Percentiles rank a stretch among this genome's conserved stretches.
phyloP scores from a whole-genome alignment of 2,329 filamentous ascomycete species.

The Ascochyta fabae region DNA sequence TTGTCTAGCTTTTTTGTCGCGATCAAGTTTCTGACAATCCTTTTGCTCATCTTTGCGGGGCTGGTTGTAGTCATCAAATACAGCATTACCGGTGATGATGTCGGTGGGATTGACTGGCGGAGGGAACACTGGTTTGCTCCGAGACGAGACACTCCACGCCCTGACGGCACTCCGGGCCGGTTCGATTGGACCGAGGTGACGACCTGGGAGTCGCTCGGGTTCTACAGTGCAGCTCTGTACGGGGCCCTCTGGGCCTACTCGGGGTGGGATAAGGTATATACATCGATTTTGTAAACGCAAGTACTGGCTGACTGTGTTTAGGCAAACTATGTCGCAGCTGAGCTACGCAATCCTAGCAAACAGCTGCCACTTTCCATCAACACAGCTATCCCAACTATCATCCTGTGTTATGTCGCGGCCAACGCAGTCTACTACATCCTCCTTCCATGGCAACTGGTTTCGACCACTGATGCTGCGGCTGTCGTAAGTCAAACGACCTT shows the following conservation, averaged over 20 bases:
- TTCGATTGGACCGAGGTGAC: slow-evolving; percentile 51
- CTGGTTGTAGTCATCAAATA: slow-evolving; percentile 43
- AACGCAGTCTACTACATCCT: slow-evolving; percentile 70
- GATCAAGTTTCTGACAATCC: slow-evolving; percentile 46
- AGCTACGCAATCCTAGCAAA: slow-evolving; percentile 42
- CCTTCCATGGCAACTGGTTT: slow-evolving; percentile 65
- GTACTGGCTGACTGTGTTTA: slow-evolving; percentile 10
- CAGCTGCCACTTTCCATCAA: slow-evolving; percentile 67
- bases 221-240: slow-evolving; percentile 64
- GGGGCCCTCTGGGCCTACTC: slow-evolving; percentile 46
- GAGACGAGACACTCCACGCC: slow-evolving; percentile 31
- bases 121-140: slow-evolving; percentile 42
- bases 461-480: slow-evolving; percentile 67
- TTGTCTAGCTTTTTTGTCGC: slow-evolving; percentile 49
- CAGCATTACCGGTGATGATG: slow-evolving; percentile 31
- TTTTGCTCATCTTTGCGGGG: slow-evolving; percentile 45
- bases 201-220: slow-evolving; percentile 65
- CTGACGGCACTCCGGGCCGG: slow-evolving; percentile 31
- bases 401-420: slow-evolving; percentile 65
- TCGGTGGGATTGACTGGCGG: slow-evolving; percentile 45
- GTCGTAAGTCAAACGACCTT: slow-evolving; percentile 56
- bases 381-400: slow-evolving; percentile 66
- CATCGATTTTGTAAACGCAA: slow-evolving; percentile 25
- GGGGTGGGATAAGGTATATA: slow-evolving; percentile 46
- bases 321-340: slow-evolving; percentile 50